Base-by-base conservation (phyloP, 306 rosid genomes). In the Prunus dulcis region DNA sequence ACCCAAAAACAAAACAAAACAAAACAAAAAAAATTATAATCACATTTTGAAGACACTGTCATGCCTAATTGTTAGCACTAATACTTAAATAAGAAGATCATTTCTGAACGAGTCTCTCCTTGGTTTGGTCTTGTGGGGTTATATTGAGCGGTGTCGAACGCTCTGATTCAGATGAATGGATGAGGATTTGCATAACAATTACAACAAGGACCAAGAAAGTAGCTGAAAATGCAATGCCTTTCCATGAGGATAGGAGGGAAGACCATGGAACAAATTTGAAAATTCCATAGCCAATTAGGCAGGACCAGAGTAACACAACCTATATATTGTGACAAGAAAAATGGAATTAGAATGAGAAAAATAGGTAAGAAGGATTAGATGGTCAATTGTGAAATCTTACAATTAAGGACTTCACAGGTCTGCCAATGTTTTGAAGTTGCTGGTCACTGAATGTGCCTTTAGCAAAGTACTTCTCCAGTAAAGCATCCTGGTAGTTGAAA, bases 211-310 rank as follows among this genome's bases (percentile, higher is more conserved):
- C 43, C 75, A 92, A 60, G 84, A 90, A 86, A 45, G 81, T 57
- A 34, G 74, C 86, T 5, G 82, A 75, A 43, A 81, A 52, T 58
- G 73, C 76, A 22, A 94, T 75, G 78, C 97, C 97, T 77, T 82
- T n/a, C 96, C 95, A 90, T 9, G 98, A 81, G 28, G 91, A 81
- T 7, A 94, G 87, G 18, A 91, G 79, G 57, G 76, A n/a, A 53
- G 93, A 79, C 91, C 86, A 87, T 2, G 19, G 73, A 61, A 87
- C 76, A 64, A 86, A 76, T 63, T 76, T 57, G 45, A 65, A 62
- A 30, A 82, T 66, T 68, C 86, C 78, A 68, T 41, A 87, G 18
- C 82, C 82, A 28, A 89, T 78, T 18, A 91, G 62, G 72, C 86
- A 76, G 2, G 75, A 74, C 98, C 97, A 94, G 20, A 23, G 69